Evolutionary conservation across 805 yeast genomes (phyloP).

Genomic region (Hemisphaericaspora nanyangensis): DNA sequence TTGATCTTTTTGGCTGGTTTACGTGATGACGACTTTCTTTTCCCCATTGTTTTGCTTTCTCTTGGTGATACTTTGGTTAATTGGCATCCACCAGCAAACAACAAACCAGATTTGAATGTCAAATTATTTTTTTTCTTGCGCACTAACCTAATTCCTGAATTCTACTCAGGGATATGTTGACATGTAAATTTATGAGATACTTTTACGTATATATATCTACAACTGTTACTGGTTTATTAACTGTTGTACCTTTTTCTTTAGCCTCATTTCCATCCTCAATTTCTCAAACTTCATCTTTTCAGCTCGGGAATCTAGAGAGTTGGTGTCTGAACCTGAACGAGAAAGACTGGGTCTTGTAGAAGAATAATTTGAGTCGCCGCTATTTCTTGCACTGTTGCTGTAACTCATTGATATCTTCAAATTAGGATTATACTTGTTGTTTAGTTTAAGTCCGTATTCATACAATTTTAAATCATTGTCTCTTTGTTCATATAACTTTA

Average conservation of each 20-base stretch:
- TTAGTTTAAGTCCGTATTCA: slow-evolving; percentile 38
- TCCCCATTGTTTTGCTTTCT: slow-evolving; percentile 62
- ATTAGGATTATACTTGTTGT: slow-evolving; percentile 36
- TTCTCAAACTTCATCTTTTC: slow-evolving; percentile 43
- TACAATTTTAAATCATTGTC: slow-evolving; percentile 36
- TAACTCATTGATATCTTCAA: slow-evolving; percentile 26
- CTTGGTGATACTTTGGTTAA: slow-evolving; percentile 1
- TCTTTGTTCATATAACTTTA: slow-evolving; percentile 26
- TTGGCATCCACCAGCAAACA: no score
- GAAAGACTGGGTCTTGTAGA: slow-evolving; percentile 3
- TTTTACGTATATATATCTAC: no score
- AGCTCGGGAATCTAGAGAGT: slow-evolving; percentile 19
- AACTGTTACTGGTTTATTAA: slow-evolving; percentile 17
- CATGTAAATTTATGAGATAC: no score
- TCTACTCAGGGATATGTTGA: no score
- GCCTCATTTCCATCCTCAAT: slow-evolving; percentile 42
- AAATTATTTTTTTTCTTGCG: no score
- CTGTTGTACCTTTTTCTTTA: slow-evolving; percentile 42
- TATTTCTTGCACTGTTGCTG: slow-evolving; percentile 18
- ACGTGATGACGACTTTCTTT: slow-evolving; percentile 71
- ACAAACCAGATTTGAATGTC: no score
- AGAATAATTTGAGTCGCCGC: slow-evolving; percentile 17
- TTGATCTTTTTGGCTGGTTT: slow-evolving; percentile 77
- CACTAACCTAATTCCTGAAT: no score
- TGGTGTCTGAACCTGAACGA: slow-evolving; percentile 3